Base-by-base conservation (phyloP, 2,329 filamentous ascomycete species). In the Didymella segeticola region DNA sequence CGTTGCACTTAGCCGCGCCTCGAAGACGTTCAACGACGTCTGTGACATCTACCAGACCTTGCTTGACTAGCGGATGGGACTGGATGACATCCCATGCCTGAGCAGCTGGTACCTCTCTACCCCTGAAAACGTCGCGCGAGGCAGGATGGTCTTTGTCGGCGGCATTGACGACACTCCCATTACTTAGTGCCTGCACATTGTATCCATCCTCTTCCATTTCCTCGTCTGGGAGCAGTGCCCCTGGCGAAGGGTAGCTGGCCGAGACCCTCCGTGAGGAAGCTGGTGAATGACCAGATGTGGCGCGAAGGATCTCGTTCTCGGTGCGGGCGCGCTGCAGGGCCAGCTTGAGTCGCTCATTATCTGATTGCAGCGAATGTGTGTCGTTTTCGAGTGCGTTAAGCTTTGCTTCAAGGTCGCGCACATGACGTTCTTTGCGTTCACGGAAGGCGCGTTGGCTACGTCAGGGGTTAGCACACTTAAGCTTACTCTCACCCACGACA, bases 391-490 rank as follows among this genome's bases (percentile, higher is more conserved):
- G 85, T 42, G 80, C 82, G 43, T 85, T 88, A 23, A 98, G 86
- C 73, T 96, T 95, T 52, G 86, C 85, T 76, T 98, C 93, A 20
- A 98, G 87, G 57, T 98, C 92, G 73, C 93, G 93, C 58, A 98
- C 92, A 69, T 96, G 93, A 53, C 88, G 89, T 74, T 98, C 93
- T 76, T 98, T 98, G 64, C 93, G 89, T 76, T 98, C 93, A 56
- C 93, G 91, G 75, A 98, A 98, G 26, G 95, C 93, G 66, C 93
- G 89, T 82, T 98, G 95, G 41, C 93, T 97, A 61, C 33, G n/a
- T 12, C 23, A 15, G 14, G 22, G 46, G 56, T 53, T 50, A 57
- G 53, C 27, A 39, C n/a, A n/a, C n/a, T n/a, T n/a, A n/a, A n/a
- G n/a, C n/a, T n/a, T n/a, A 53, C 17, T 19, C 38, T 15, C 25